Conservation (phyloP, 148 eudicot genomes). For the Heliamphora exappendiculata region DNA sequence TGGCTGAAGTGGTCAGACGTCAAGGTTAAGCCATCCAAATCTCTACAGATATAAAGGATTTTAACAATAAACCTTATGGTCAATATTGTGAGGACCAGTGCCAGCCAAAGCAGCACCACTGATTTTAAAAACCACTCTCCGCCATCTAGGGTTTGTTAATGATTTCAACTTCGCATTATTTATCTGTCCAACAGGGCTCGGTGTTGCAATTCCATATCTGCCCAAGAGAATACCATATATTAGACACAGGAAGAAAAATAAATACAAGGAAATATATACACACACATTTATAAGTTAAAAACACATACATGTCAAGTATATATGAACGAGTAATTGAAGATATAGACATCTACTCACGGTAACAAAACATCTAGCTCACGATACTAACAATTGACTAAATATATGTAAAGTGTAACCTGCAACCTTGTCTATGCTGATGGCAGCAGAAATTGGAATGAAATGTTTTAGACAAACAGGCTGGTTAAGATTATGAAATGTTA, state of each 20-base stretch:
- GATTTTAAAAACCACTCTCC: constrained; percentile 92
- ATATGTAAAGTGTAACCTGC: neutral
- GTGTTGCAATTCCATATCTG: constrained; percentile 55
- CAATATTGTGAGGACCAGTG: constrained; percentile 66
- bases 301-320: neutral
- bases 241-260: neutral
- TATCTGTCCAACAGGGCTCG: constrained; percentile 49
- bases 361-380: neutral
- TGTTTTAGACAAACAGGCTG: neutral
- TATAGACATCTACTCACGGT: too few relatives aligned
- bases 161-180: constrained; percentile 58
- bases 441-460: neutral
- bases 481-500: neutral
- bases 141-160: constrained; percentile 62
- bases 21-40: constrained; percentile 3
- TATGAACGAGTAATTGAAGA: neutral
- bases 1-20: neutral
- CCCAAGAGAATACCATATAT: constrained; percentile 12
- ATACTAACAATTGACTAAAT: neutral
- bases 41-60: neutral
- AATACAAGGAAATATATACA: neutral
- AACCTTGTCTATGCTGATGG: neutral
- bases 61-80: constrained; percentile 70
- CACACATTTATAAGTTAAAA: too few relatives aligned
- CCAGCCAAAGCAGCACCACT: constrained; percentile 93